Evolutionary conservation across 441 rosid genomes (phyloP).

Genomic region (Arabidopsis lyrata): DNA sequence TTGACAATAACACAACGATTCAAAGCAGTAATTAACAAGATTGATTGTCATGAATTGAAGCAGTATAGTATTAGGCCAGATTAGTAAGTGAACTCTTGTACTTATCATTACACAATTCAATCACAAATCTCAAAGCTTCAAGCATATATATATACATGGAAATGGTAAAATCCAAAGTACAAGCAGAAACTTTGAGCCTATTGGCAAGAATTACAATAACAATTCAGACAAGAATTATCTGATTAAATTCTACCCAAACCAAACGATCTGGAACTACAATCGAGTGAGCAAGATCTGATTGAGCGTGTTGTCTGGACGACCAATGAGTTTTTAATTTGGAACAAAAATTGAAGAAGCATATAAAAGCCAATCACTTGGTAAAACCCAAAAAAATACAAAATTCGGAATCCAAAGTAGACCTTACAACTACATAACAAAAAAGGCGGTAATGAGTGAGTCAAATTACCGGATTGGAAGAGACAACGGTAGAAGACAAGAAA

Average conservation of each 20-base stretch:
- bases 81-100: neutral
- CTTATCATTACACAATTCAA: conserved; percentile 14
- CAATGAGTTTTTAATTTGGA: neutral
- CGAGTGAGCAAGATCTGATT: conserved; percentile 6
- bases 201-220: neutral
- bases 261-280: neutral
- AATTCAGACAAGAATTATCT: neutral
- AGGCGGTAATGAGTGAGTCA: conserved; percentile 1
- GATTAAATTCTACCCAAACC: neutral
- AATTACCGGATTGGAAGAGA: conserved; percentile 78
- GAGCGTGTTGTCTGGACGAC: neutral
- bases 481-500: conserved; percentile 70
- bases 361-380: conserved; percentile 15
- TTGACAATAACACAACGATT: neutral
- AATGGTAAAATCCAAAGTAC: conserved; percentile 2
- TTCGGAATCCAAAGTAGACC: neutral
- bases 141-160: neutral
- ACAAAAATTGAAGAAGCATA: neutral
- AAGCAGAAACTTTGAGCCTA: neutral
- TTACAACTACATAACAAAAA: neutral
- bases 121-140: neutral
- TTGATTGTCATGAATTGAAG: neutral
- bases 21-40: neutral
- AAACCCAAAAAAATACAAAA: neutral
- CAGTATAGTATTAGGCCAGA: neutral